Evolutionary conservation across 1,139 yeast genomes (phyloP).

Genomic region (Pneumocystis canis): DNA sequence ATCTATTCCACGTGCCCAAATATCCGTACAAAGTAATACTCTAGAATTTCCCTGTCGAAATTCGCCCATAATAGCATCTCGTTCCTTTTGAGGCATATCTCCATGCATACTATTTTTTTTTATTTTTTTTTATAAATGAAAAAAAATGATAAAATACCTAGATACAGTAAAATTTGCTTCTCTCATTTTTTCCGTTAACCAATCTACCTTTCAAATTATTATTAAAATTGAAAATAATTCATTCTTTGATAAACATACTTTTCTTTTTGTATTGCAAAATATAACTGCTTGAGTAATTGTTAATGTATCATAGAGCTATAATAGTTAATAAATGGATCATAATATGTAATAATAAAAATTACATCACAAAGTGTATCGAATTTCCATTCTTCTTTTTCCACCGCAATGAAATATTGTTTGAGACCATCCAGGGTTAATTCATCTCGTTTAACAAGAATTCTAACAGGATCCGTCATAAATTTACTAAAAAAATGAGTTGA

Average conservation of each 20-base stretch:
- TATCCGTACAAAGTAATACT: slow-evolving; percentile 90
- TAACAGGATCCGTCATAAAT: slow-evolving; percentile 94
- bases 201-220: slow-evolving; percentile 45
- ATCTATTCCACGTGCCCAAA: slow-evolving; percentile 99
- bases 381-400: slow-evolving; percentile 84
- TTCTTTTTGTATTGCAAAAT: slow-evolving; percentile 97
- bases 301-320: slow-evolving; percentile 71
- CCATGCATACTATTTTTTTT: slow-evolving; percentile 80
- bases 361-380: slow-evolving; percentile 85
- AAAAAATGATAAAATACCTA: slow-evolving; percentile 19
- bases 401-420: slow-evolving; percentile 89
- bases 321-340: background rate
- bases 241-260: slow-evolving; percentile 20
- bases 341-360: background rate
- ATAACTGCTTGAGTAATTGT: slow-evolving; percentile 98
- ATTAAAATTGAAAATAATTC: background rate
- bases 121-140: no score
- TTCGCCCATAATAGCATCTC: slow-evolving; percentile 97
- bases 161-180: slow-evolving; percentile 87
- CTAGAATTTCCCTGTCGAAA: slow-evolving; percentile 97
- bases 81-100: slow-evolving; percentile 89
- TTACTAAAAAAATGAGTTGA: slow-evolving; percentile 88
- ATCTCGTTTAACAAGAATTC: slow-evolving; percentile 94
- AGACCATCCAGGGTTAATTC: slow-evolving; percentile 97
- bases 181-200: slow-evolving; percentile 72